Evolutionary conservation across 2,329 filamentous ascomycete genomes (phyloP).

Genomic region (Nothomitra cinnamomea): DNA sequence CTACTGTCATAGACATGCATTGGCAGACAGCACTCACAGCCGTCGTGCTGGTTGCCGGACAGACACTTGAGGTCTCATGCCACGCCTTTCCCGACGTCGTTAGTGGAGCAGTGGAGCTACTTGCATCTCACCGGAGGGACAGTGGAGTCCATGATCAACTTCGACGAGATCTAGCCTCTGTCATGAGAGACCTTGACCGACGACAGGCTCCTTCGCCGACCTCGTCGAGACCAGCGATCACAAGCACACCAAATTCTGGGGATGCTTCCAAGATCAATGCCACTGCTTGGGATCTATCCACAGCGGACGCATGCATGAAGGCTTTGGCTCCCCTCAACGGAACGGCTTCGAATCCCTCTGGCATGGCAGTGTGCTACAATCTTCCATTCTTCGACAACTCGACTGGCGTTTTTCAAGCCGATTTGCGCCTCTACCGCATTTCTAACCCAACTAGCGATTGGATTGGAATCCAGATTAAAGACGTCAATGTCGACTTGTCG

Average conservation of each 20-base stretch:
- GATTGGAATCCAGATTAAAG: slow-evolving; percentile 30
- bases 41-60: neutral
- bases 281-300: slow-evolving; percentile 38
- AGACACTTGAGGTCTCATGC: neutral
- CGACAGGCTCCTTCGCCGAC: neutral
- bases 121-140: neutral
- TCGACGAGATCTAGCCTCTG: neutral
- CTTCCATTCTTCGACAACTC: slow-evolving; percentile 49
- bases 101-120: neutral
- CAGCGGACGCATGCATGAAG: slow-evolving; percentile 39
- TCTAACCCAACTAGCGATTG: slow-evolving; percentile 36
- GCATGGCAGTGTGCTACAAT: slow-evolving; percentile 71
- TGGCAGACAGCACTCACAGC: neutral
- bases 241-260: neutral
- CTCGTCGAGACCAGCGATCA: neutral
- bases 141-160: neutral
- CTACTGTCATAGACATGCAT: neutral
- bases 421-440: slow-evolving; percentile 57
- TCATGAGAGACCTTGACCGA: neutral
- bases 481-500: slow-evolving; percentile 37
- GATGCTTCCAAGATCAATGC: neutral
- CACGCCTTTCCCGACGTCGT: neutral
- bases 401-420: slow-evolving; percentile 58
- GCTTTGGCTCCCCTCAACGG: slow-evolving; percentile 36
- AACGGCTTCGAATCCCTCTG: slow-evolving; percentile 52